Evolutionary conservation across 2,329 filamentous ascomycete genomes (phyloP), one percentile per base, ranked within the genome.

Genomic region (Verticillium alfalfae): DNA sequence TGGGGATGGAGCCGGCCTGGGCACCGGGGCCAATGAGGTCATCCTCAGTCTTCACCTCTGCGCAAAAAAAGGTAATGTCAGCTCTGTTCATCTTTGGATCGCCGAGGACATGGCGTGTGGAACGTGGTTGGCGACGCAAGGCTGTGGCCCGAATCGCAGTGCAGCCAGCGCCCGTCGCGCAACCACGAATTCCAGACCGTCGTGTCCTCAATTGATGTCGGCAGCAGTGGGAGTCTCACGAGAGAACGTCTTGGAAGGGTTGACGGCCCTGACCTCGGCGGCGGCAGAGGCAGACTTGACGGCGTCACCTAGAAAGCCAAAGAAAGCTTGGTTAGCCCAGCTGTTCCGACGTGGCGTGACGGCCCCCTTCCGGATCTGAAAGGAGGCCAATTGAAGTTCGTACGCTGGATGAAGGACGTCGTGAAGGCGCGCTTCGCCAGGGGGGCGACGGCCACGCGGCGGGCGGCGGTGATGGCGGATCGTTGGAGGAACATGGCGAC

Each of bases 11-110:
- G 75, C 95, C 94, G 67, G 88, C 81, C 70, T 85, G 78, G 71
- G 90, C 93, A 82, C 95, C 95, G 38, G 92, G 91, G 66, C 90
- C 86, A 67, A 96, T 69, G 63, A 99, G 91, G 78, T 99, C 95
- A n/a, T 87, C 84, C 69, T 90, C 85, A 67, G 75, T 79, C 81
- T 89, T 89, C 81, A 99, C 86, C 71, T 98, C 95, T 99, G 77
- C 68, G 57, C 57, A 60, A 57, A 45, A 58, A 41, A 59, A 39
- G 36, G 4, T 3, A 52, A 52, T 8, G 45, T 52, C 18, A 52
- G 45, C 45, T 52, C 18, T 26, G 16, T 10, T 52, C 10, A 9
- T n/a, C 9, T 22, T 52, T 18, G 4, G 18, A 12, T 52, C 22
- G 16, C n/a, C 13, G 45, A 26, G 18, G 45, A 8, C 16, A 9